A percentile compares a stretch with the other conserved stretches of the same genome.
Evolutionary conservation across 345 rosid genomes (phyloP).

Genomic region (Eucalyptus pauciflora): DNA sequence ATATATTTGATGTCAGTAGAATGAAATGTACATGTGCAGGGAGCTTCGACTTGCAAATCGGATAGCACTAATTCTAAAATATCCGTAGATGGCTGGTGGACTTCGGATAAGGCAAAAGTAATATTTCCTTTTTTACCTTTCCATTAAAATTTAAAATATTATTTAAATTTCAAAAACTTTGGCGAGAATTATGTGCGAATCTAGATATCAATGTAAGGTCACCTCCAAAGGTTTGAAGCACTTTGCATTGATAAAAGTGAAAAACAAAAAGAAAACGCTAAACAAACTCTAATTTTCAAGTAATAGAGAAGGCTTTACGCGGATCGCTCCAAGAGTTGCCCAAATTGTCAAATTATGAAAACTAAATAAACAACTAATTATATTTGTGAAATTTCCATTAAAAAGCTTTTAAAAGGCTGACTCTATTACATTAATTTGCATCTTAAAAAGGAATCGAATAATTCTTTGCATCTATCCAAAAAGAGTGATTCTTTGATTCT

Average conservation of each 20-base stretch:
- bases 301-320: not conserved
- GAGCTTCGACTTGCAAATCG: not conserved
- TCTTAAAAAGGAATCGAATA: no score
- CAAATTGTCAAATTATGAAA: no score
- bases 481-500: no score
- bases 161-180: not conserved
- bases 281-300: not conserved
- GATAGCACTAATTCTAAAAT: not conserved
- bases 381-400: no score
- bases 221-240: not conserved
- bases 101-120: not conserved
- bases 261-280: not conserved
- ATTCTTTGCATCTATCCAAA: no score
- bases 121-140: no score
- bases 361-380: no score
- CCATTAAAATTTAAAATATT: no score
- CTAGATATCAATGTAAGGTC: no score
- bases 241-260: not conserved
- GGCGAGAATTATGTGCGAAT: no score
- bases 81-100: not conserved
- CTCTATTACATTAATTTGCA: no score
- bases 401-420: no score
- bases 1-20: not conserved
- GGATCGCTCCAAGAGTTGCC: not conserved
- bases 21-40: rapidly evolving